Evolutionary conservation across 371 early-diverging fungal species (phyloP), one percentile per base, ranked within the genome.

Genomic region (Rhizoclosmatium hyalinum): DNA sequence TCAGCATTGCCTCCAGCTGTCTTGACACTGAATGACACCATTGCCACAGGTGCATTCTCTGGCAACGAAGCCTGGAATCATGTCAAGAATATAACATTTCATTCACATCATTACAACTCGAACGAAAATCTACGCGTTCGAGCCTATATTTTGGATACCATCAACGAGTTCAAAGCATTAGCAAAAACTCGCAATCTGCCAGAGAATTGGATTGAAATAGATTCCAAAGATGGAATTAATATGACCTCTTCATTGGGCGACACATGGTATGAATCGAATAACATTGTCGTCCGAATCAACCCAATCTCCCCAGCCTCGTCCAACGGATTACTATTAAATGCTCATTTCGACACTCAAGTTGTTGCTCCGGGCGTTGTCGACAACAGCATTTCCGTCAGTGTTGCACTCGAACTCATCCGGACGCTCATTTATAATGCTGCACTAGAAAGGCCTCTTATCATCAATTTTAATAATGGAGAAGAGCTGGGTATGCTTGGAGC

Each of bases 401-500:
- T 87, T 12, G 87, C 88, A 65, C 77, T 96, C 17, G 95, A 94
- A 79, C 89, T 57, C 84, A 87, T 75, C 79, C 81, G 61, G 82
- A 87, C 68, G 10, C 72, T 77, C 84, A 68, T 81, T 39, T 94
- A 66, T 44, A 57, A 21, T 54, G 44, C 75, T 24, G 57, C 17
- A 0, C 73, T 81, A n/a, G 39, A 72, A 10, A 66, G 78, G 56
- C 78, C 77, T 55, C 72, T 85, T 64, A 86, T 96, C 24, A 90
- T 96, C 79, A 88, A 93, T 79, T 92, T 95, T 65, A 94, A 94
- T 79, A 93, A 94, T 76, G 91, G 90, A 45, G 96, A 96, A 77
- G 96, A 96, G 80, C 84, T 88, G 60, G 73, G 69, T 53, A 61
- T 83, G 43, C 79, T 90, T 65, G 96, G 96, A 14, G 92, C 91